Evolutionary conservation across 2,329 filamentous ascomycete species (phyloP).

Genomic region (Onygenales sp.): DNA sequence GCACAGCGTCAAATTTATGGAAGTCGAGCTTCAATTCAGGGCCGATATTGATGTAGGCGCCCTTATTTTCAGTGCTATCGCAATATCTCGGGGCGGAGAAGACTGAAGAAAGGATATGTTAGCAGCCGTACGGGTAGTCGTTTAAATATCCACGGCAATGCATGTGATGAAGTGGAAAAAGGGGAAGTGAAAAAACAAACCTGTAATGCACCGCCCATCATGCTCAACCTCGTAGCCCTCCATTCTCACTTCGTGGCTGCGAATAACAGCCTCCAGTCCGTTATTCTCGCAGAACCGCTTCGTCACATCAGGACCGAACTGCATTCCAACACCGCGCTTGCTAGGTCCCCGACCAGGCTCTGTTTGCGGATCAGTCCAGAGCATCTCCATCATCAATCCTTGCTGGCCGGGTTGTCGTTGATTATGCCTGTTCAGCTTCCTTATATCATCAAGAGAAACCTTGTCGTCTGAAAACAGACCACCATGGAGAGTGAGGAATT

Average conservation of each 20-base stretch:
- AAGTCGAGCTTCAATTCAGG: conserved; percentile 85
- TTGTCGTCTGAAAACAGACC: conserved; percentile 93
- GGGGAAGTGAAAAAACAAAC: conserved; percentile 36
- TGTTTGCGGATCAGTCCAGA: conserved; percentile 95
- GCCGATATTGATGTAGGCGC: conserved; percentile 95
- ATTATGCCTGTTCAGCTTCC: conserved; percentile 80
- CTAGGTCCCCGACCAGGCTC: conserved; percentile 80
- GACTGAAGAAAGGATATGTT: conserved; percentile 41
- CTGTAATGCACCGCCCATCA: conserved; percentile 87
- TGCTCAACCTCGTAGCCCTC: conserved; percentile 99
- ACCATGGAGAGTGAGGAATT: conserved; percentile 87
- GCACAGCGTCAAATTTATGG: conserved; percentile 91
- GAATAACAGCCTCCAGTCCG: conserved; percentile 85
- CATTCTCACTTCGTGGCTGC: conserved; percentile 97
- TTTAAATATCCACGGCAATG: too few species aligned
- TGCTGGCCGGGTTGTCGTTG: conserved; percentile 88
- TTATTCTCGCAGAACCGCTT: conserved; percentile 96
- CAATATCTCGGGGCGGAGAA: conserved; percentile 98
- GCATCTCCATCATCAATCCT: conserved; percentile 99
- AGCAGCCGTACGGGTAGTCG: background rate
- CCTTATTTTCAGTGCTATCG: conserved; percentile 95
- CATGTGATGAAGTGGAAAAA: background rate
- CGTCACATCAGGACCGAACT: conserved; percentile 94
- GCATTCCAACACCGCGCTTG: conserved; percentile 91
- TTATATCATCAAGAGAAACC: conserved; percentile 82